A percentile compares a stretch with the other conserved stretches of the same genome.
Conservation (phyloP, 306 rosid genomes). For the Quercus dentata region DNA sequence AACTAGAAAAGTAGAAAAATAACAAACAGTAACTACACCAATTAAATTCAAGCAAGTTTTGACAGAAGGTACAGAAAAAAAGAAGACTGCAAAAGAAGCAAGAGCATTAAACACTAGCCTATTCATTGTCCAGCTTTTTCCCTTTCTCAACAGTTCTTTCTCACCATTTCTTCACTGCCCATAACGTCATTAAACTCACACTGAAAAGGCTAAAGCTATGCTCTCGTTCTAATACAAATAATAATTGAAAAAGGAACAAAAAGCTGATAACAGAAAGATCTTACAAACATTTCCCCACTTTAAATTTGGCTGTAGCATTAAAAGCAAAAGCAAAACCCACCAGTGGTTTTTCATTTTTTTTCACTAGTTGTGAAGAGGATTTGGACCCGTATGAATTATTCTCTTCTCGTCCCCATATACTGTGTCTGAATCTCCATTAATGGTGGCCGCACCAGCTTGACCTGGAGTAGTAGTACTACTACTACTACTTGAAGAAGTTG, state of each 20-base stretch:
- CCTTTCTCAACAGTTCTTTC: neutral
- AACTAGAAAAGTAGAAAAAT: conserved; percentile 3
- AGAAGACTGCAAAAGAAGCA: conserved; percentile 39
- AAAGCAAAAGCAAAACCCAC: conserved; percentile 23
- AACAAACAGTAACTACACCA: conserved; percentile 13
- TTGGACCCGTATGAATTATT: conserved; percentile 82
- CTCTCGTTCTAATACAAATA: conserved; percentile 50
- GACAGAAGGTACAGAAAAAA: conserved; percentile 22
- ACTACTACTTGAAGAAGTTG: conserved; percentile 35
- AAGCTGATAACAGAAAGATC: conserved; percentile 5
- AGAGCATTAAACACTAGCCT: conserved; percentile 76
- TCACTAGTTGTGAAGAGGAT: conserved; percentile 88
- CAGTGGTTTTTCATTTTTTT: neutral
- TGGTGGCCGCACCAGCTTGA: neutral
- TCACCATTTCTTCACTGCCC: conserved; percentile 19
- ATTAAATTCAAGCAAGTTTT: conserved; percentile 28
- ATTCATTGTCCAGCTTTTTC: conserved; percentile 7
- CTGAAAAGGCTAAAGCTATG: conserved; percentile 73
- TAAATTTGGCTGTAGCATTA: conserved; percentile 2
- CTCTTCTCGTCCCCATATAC: conserved; percentile 61
- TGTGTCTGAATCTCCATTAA: conserved; percentile 19
- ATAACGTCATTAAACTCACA: conserved; percentile 13
- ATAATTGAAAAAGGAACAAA: conserved; percentile 8
- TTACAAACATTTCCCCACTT: conserved; percentile 21
- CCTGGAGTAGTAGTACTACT: conserved; percentile 2